phyloP scores from a whole-genome alignment of 1,284 basidiomycete species.

The Austroboletus novae-zelandiae region DNA sequence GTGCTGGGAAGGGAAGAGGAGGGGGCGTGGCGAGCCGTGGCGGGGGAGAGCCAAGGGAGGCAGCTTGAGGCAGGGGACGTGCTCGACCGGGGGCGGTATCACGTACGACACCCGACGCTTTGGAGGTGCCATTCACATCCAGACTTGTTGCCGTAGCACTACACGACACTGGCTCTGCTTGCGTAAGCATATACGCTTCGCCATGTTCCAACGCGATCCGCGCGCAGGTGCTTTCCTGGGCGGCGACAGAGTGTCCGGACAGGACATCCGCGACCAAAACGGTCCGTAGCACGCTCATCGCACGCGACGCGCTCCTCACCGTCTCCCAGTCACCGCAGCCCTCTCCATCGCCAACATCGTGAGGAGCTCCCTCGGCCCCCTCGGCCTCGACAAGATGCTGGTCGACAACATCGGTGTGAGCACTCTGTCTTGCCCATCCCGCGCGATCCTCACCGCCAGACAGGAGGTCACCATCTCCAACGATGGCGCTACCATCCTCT shows the following conservation, averaged over 20 bases:
- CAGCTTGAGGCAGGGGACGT: conserved; percentile 66
- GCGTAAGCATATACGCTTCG: conserved; percentile 25
- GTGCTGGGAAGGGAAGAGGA: conserved; percentile 50
- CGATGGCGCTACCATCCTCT: conserved; percentile 97
- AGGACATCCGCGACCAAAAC: conserved; percentile 97
- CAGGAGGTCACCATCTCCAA: conserved; percentile 99
- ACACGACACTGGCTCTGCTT: conserved; percentile 6
- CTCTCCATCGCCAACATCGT: conserved; percentile 97
- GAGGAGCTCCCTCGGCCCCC: conserved; percentile 93
- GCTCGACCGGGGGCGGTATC: conserved; percentile 68
- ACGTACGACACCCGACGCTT: conserved; percentile 80
- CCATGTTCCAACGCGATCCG: conserved; percentile 85
- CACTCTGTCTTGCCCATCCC: conserved; percentile 2
- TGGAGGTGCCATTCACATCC: conserved; percentile 39
- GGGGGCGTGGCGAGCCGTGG: conserved; percentile 63
- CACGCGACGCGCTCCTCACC: conserved; percentile 18
- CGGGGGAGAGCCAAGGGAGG: conserved; percentile 62
- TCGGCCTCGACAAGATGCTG: conserved; percentile 97
- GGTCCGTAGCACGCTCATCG: conserved; percentile 44
- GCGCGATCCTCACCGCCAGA: conserved; percentile 7
- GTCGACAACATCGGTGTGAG: conserved; percentile 97
- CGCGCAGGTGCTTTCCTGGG: conserved; percentile 89
- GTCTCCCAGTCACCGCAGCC: conserved; percentile 80
- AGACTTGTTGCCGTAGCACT: conserved; percentile 6
- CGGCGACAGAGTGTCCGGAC: conserved; percentile 90